A percentile compares a stretch with the other conserved stretches of the same genome.
Evolutionary conservation across 495 filamentous ascomycete genomes (phyloP).

Genomic region (Glutinoglossum americanum): DNA sequence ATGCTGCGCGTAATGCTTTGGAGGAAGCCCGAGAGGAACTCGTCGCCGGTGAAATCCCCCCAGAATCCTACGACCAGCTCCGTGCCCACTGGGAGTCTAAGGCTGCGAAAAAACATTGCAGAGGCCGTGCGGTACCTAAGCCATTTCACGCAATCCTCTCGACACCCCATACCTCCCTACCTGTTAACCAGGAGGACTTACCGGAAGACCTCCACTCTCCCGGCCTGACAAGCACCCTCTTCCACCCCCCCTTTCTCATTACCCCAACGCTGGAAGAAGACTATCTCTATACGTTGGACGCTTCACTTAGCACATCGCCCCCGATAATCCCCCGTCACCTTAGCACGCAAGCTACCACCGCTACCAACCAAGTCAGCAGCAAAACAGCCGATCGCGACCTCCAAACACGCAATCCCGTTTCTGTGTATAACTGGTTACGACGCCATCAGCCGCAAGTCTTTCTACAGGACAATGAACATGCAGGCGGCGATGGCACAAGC

Average conservation of each 20-base stretch:
- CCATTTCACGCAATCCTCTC: slow-evolving; percentile 6
- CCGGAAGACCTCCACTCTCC: slow-evolving; percentile 11
- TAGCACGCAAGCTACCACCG: not conserved
- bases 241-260: slow-evolving; percentile 26
- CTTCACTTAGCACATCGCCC: slow-evolving; percentile 29
- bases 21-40: slow-evolving; percentile 25
- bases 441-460: slow-evolving; percentile 66
- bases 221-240: not conserved
- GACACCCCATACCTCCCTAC: not conserved
- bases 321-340: slow-evolving; percentile 2
- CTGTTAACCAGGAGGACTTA: slow-evolving; percentile 5
- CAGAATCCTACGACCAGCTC: slow-evolving; percentile 18
- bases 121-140: not conserved
- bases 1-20: slow-evolving; percentile 19
- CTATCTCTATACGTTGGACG: slow-evolving; percentile 50
- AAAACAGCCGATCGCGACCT: not conserved
- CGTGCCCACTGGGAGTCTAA: slow-evolving; percentile 13
- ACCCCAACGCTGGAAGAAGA: slow-evolving; percentile 62
- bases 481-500: not conserved
- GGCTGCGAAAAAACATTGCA: slow-evolving; percentile 2
- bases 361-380: not conserved
- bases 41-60: slow-evolving; percentile 20
- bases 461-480: slow-evolving; percentile 54
- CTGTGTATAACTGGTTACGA: slow-evolving; percentile 78
- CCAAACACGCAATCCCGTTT: slow-evolving; percentile 44